phyloP scores from a whole-genome alignment of 495 filamentous ascomycete species.

The Aspergillus kassunensis region DNA sequence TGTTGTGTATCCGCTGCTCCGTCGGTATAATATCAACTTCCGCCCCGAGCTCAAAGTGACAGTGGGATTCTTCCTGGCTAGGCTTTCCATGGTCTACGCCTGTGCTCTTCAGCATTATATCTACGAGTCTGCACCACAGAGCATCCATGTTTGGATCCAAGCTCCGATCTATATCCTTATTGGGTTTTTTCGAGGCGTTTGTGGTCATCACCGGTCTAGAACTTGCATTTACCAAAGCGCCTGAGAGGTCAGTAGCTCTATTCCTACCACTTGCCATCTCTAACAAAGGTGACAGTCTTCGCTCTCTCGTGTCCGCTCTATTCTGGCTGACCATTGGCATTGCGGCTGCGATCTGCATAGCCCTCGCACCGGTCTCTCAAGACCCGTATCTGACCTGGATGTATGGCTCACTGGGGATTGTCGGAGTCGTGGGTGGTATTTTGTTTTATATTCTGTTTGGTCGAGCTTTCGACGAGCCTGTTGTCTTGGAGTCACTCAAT shows the following conservation, averaged over 20 bases:
- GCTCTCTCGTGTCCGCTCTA: slow-evolving; percentile 27
- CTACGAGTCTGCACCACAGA: slow-evolving; percentile 35
- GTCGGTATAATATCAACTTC: slow-evolving; percentile 52
- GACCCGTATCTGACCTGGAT: slow-evolving; percentile 47
- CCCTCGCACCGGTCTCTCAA: slow-evolving; percentile 24
- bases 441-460: slow-evolving; percentile 16
- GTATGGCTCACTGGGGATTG: slow-evolving; percentile 40
- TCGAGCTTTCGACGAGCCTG: neutral
- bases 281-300: slow-evolving; percentile 20
- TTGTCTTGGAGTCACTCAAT: neutral
- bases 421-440: slow-evolving; percentile 13
- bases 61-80: slow-evolving; percentile 55
- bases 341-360: slow-evolving; percentile 27
- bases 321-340: slow-evolving; percentile 24
- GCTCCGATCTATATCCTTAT: slow-evolving; percentile 53
- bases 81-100: slow-evolving; percentile 49
- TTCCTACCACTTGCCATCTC: too few species aligned
- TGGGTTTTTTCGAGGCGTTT: slow-evolving; percentile 55
- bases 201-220: slow-evolving; percentile 51
- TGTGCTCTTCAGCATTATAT: slow-evolving; percentile 61
- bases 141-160: slow-evolving; percentile 52
- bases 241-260: neutral
- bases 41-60: slow-evolving; percentile 62
- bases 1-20: slow-evolving; percentile 9
- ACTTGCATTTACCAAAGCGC: slow-evolving; percentile 36